A percentile compares a stretch with the other conserved stretches of the same genome.
phyloP scores from a whole-genome alignment of 805 yeast genomes.

The Hanseniaspora nectarophila region DNA sequence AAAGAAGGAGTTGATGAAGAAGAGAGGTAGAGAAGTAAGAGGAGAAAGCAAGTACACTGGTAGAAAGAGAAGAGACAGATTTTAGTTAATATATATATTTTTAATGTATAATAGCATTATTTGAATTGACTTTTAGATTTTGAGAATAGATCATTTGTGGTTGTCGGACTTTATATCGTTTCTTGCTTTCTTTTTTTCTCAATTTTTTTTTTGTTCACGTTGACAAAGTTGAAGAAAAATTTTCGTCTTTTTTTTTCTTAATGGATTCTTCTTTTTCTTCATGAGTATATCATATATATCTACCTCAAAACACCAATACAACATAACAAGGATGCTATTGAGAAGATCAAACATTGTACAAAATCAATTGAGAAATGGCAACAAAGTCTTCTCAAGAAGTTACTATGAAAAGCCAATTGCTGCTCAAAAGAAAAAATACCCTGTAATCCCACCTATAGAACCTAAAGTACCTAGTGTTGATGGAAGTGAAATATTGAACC shows the following conservation, averaged over 20 bases:
- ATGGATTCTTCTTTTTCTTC: too few species aligned
- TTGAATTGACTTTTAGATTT: too few species aligned
- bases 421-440: background rate
- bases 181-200: too few species aligned
- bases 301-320: background rate
- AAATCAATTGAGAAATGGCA: background rate
- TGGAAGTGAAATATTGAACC: constrained; percentile 7
- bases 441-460: constrained; percentile 5
- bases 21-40: constrained; percentile 83
- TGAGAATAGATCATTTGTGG: too few species aligned
- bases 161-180: too few species aligned
- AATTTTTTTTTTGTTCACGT: too few species aligned
- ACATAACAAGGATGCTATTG: background rate
- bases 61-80: constrained; percentile 59
- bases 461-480: constrained; percentile 7
- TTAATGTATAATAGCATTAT: too few species aligned
- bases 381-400: background rate
- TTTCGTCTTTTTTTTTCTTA: too few species aligned
- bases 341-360: background rate
- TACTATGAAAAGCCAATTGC: background rate
- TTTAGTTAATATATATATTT: constrained; percentile 29
- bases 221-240: too few species aligned
- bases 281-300: too few species aligned
- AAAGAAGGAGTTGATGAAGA: constrained; percentile 86
- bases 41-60: constrained; percentile 86